These are phyloP conservation scores for Elsinoe perseae DNA, from an alignment of 2,329 filamentous ascomycete species.

Conservation along the genomic window DNA sequence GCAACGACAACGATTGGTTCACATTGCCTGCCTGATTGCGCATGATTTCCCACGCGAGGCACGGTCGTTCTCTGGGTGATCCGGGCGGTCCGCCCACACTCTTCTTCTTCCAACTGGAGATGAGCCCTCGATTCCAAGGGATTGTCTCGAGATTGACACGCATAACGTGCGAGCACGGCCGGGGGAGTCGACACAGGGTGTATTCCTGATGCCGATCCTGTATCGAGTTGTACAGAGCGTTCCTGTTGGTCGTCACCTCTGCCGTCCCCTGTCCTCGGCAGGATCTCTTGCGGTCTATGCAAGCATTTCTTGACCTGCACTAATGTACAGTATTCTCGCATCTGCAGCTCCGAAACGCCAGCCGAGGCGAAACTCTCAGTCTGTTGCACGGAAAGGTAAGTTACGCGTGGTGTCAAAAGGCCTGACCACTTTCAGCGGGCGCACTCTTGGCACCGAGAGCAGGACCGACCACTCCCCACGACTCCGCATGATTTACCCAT, in stretches of 20 bases:
- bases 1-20: background rate
- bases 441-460: background rate
- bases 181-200: background rate
- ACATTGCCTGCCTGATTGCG: slow-evolving; percentile 1
- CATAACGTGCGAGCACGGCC: background rate
- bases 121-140: background rate
- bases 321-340: background rate
- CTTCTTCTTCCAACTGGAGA: background rate
- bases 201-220: background rate
- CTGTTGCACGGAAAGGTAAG: background rate
- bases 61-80: background rate
- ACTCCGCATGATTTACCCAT: slow-evolving; percentile 11
- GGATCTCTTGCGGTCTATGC: background rate
- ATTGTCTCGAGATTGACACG: background rate
- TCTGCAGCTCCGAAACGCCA: slow-evolving; percentile 1
- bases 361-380: background rate
- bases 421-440: background rate
- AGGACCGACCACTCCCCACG: background rate
- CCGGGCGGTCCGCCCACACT: slow-evolving; percentile 2
- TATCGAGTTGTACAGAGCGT: background rate
- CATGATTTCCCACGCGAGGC: slow-evolving; percentile 8
- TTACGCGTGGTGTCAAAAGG: slow-evolving; percentile 5
- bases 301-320: background rate
- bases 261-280: background rate
- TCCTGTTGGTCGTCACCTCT: background rate